These are phyloP conservation scores for Pythium volutum DNA, from an alignment of 352 stramenopile genomes.

Conservation along the genomic window DNA sequence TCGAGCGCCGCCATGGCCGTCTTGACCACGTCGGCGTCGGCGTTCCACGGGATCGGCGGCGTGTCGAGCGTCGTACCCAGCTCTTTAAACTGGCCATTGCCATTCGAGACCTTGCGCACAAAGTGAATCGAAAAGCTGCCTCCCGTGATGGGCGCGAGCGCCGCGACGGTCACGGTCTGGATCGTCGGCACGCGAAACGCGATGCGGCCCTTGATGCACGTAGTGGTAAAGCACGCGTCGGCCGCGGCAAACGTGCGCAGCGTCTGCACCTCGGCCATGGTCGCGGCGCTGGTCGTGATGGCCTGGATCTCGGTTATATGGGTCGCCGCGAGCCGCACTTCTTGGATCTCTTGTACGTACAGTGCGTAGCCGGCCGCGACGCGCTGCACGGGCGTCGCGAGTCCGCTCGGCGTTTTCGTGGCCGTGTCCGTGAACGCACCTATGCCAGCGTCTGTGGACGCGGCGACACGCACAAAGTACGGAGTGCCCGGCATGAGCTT, in stretches of 20 bases:
- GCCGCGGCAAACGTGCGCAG: constrained; percentile 47
- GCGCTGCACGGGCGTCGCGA: constrained; percentile 44
- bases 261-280: constrained; percentile 73
- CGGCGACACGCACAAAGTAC: constrained; percentile 65
- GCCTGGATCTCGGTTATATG: constrained; percentile 69
- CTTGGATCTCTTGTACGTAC: constrained; percentile 58
- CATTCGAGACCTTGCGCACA: constrained; percentile 28
- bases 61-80: constrained; percentile 26
- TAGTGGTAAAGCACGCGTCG: constrained; percentile 39
- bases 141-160: constrained; percentile 41
- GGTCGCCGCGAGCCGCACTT: constrained; percentile 58
- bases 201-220: constrained; percentile 50
- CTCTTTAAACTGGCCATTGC: constrained; percentile 26
- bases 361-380: constrained; percentile 57
- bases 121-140: constrained; percentile 56
- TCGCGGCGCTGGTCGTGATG: constrained; percentile 57
- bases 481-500: constrained; percentile 59
- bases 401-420: constrained; percentile 47
- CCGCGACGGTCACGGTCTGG: constrained; percentile 64
- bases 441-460: constrained; percentile 51
- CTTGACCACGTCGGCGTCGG: constrained; percentile 32
- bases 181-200: constrained; percentile 72
- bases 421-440: constrained; percentile 38
- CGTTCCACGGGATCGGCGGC: constrained; percentile 38
- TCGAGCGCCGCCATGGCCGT: constrained; percentile 31